Percentiles rank a stretch among this genome's conserved stretches.
Evolutionary conservation across 176 grass and related monocot genomes (phyloP).

Genomic region (Musa itinerans): DNA sequence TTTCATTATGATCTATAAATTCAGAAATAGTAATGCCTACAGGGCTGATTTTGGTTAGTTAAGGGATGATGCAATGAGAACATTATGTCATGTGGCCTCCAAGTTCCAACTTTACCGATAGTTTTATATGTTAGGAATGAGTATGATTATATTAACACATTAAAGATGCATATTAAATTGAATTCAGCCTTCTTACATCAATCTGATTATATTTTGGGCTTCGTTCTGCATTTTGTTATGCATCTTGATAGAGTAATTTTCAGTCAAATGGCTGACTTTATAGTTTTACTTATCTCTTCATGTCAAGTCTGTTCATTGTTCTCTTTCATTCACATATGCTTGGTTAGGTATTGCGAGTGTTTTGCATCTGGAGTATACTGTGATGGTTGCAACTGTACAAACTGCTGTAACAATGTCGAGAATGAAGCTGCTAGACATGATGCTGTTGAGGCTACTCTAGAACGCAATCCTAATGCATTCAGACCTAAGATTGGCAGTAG

Average conservation of each 20-base stretch:
- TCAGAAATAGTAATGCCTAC: not conserved
- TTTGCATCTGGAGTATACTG: conserved; percentile 33
- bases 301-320: not conserved
- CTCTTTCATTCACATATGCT: not conserved
- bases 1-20: not conserved
- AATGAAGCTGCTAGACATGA: conserved; percentile 28
- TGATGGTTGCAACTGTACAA: conserved; percentile 34
- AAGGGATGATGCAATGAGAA: not conserved
- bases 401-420: conserved; percentile 30
- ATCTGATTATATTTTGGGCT: not conserved
- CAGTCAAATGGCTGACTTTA: not conserved
- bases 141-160: not conserved
- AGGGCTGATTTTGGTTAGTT: not conserved
- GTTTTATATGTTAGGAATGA: not conserved
- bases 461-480: conserved; percentile 30
- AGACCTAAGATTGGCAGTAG: conserved; percentile 27
- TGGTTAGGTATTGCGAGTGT: conserved; percentile 41
- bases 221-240: not conserved
- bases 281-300: not conserved
- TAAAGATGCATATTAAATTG: not conserved
- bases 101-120: not conserved
- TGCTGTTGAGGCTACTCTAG: conserved; percentile 24
- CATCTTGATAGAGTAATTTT: not conserved
- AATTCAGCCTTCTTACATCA: not conserved
- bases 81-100: not conserved